Evolutionary conservation across 2,329 filamentous ascomycete genomes (phyloP), one percentile per base, ranked within the genome.

Genomic region (Microascus cirrosus): DNA sequence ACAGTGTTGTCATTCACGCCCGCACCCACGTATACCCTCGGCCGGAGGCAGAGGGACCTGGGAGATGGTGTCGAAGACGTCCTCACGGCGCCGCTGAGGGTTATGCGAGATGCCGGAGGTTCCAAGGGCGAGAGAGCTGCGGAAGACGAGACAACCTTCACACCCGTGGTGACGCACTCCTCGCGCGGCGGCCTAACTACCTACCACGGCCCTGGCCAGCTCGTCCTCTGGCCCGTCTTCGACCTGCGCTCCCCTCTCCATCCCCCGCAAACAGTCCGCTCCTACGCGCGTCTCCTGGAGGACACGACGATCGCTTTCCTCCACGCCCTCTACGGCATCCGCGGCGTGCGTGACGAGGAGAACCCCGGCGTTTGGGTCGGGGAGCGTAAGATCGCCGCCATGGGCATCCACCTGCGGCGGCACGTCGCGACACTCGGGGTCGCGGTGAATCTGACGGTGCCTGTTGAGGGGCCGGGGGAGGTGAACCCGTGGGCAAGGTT

Each of bases 121-220:
- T 3, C 10, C 12, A 42, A 42, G 36, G 36, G 8, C 35, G 36
- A 42, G 36, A 36, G 15, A 8, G 8, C 35, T 15, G 57, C n/a
- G n/a, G 45, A 59, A 11, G 22, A 45, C 10, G 39, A 50, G 45
- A 11, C 22, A 12, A 22, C 59, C 55, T 75, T 71, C 63, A 62
- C 68, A 28, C 87, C 86, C 2, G 75, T 81, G n/a, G 83, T 94
- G 64, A 71, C 82, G 51, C 79, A 85, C 65, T 87, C 89, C 15
- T 80, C 84, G n/a, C 85, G 94, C 58, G 94, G 94, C 61, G 94
- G 94, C 0, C 84, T 95, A 63, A 92, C 90, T 0, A 97, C 94
- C 2, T 97, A 96, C 74, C 94, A 99, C 69, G 94, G 93, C 0
- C 94, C 93, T 0, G 93, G 93, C 0, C 94, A 99, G 70, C 74